Conservation (phyloP, 495 filamentous ascomycete genomes). For the Viridothelium virens region DNA sequence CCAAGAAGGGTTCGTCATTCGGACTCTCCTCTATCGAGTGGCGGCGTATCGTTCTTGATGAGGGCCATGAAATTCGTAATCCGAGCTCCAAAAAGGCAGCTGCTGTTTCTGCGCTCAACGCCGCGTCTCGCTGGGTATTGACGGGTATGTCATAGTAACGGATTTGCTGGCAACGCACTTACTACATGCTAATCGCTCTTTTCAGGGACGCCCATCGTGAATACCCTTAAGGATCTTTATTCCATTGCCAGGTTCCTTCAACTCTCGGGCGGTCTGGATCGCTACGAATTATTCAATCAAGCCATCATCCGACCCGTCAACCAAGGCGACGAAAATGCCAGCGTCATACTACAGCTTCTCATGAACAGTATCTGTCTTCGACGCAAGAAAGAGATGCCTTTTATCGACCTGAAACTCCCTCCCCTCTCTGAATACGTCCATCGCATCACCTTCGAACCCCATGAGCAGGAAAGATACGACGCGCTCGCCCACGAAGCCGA, state of each 20-base stretch:
- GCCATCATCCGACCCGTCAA: constrained; percentile 65
- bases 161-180: constrained; percentile 39
- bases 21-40: constrained; percentile 62
- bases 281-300: constrained; percentile 65
- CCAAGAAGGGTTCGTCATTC: constrained; percentile 33
- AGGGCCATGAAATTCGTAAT: constrained; percentile 82
- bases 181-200: not conserved
- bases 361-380: constrained; percentile 79
- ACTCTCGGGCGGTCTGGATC: constrained; percentile 70
- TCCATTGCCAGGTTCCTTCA: constrained; percentile 72
- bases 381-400: constrained; percentile 82
- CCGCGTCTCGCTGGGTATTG: constrained; percentile 71
- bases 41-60: constrained; percentile 78
- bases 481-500: constrained; percentile 69
- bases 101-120: constrained; percentile 58
- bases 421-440: constrained; percentile 74
- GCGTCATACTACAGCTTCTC: constrained; percentile 61
- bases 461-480: constrained; percentile 75
- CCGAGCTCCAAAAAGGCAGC: constrained; percentile 60
- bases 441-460: constrained; percentile 61
- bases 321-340: constrained; percentile 50
- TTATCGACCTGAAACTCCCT: constrained; percentile 76
- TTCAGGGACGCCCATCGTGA: constrained; percentile 43
- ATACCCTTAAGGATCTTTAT: constrained; percentile 74
- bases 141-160: constrained; percentile 57